phyloP scores from a whole-genome alignment of 176 grass and related monocot genomes.

The Aegilops speltoides region DNA sequence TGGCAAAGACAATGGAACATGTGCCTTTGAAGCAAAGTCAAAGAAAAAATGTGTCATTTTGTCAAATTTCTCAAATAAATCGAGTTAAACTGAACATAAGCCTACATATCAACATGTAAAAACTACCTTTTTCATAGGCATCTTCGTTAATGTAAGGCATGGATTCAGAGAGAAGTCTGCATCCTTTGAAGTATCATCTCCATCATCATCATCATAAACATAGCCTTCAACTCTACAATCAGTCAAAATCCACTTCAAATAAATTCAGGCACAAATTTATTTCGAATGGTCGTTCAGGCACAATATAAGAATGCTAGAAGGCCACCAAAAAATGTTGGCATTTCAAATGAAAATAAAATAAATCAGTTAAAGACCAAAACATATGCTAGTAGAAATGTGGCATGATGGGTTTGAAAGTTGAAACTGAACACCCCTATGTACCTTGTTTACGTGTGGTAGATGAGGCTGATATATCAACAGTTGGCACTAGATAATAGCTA shows the following conservation, averaged over 20 bases:
- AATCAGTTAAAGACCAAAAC: not conserved
- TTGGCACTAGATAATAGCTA: conserved; percentile 13
- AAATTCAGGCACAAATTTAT: not conserved
- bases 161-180: conserved; percentile 21
- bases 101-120: conserved; percentile 14
- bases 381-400: not conserved
- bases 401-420: not conserved
- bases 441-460: not conserved
- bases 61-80: not conserved
- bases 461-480: not conserved
- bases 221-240: conserved; percentile 34
- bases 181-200: conserved; percentile 25
- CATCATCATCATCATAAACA: conserved; percentile 34
- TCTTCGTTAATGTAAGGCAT: conserved; percentile 13
- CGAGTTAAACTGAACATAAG: not conserved
- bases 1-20: not conserved
- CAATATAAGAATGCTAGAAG: not conserved
- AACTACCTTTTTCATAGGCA: conserved; percentile 33
- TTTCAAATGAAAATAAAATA: conserved; percentile 4
- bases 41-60: not conserved
- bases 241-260: conserved; percentile 12
- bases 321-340: not conserved
- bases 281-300: not conserved
- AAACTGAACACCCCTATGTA: not conserved
- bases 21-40: not conserved